phyloP scores from a whole-genome alignment of 1,284 basidiomycete genomes.

The Tilletia setariae region DNA sequence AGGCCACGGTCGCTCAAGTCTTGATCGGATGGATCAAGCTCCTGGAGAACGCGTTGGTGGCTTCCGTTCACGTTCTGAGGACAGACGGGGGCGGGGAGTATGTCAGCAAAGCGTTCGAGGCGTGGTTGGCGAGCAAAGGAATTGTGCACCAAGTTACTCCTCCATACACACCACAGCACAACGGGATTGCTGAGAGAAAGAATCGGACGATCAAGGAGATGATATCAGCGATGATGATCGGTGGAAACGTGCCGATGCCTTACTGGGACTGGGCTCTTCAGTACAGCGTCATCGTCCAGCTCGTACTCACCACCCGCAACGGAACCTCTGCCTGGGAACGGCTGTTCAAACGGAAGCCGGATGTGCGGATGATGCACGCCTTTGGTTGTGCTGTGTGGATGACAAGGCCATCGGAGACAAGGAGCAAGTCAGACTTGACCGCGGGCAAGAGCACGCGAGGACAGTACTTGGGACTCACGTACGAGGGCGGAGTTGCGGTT shows the following conservation, averaged over 20 bases:
- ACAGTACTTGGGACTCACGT: conserved; percentile 1
- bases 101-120: conserved; percentile 35
- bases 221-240: no score
- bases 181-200: conserved; percentile 49
- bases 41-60: neutral
- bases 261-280: no score
- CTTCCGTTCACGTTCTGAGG: conserved; percentile 28
- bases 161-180: conserved; percentile 55
- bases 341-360: neutral
- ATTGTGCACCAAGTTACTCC: conserved; percentile 50
- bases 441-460: neutral
- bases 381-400: neutral
- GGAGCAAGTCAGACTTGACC: neutral
- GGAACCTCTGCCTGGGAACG: neutral
- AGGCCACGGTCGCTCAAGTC: neutral
- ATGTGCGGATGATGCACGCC: neutral
- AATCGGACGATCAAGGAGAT: no score
- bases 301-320: neutral
- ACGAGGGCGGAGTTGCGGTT: neutral
- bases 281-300: conserved; percentile 26
- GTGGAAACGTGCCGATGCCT: no score
- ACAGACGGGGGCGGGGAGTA: conserved; percentile 55
- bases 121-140: conserved; percentile 44
- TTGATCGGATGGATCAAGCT: neutral
- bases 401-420: neutral